phyloP scores from a whole-genome alignment of 2,329 filamentous ascomycete genomes.

The Microsporum canis region DNA sequence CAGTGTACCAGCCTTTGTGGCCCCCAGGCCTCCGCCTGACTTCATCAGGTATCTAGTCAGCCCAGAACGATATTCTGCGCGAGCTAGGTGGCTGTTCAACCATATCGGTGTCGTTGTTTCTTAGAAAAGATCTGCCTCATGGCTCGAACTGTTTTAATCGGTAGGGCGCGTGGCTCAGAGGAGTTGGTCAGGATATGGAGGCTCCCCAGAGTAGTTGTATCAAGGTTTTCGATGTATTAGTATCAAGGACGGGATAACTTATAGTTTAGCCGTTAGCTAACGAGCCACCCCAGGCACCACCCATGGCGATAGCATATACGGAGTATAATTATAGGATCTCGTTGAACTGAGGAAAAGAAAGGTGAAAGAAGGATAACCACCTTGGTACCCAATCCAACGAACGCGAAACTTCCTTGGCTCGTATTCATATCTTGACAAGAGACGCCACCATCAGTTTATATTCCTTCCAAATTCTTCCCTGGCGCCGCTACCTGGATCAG shows the following conservation, averaged over 20 bases:
- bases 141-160: neutral
- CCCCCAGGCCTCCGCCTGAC: conserved; percentile 3
- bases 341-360: too few relatives aligned
- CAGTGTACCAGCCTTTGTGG: conserved; percentile 1
- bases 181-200: neutral
- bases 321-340: too few relatives aligned
- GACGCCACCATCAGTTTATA: neutral
- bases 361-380: too few relatives aligned
- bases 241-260: too few relatives aligned
- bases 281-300: too few relatives aligned
- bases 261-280: too few relatives aligned
- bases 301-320: too few relatives aligned
- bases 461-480: neutral
- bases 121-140: neutral
- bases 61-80: neutral
- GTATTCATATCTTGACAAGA: neutral
- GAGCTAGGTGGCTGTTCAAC: neutral
- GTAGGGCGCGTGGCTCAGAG: neutral
- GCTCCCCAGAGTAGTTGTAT: neutral
- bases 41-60: conserved; percentile 3
- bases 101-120: neutral
- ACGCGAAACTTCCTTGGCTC: neutral
- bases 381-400: neutral
- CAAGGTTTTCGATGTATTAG: too few relatives aligned
- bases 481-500: neutral